These are phyloP conservation scores for Catunica adiposa DNA, from an alignment of 2,329 filamentous ascomycete genomes.

Conservation along the genomic window DNA sequence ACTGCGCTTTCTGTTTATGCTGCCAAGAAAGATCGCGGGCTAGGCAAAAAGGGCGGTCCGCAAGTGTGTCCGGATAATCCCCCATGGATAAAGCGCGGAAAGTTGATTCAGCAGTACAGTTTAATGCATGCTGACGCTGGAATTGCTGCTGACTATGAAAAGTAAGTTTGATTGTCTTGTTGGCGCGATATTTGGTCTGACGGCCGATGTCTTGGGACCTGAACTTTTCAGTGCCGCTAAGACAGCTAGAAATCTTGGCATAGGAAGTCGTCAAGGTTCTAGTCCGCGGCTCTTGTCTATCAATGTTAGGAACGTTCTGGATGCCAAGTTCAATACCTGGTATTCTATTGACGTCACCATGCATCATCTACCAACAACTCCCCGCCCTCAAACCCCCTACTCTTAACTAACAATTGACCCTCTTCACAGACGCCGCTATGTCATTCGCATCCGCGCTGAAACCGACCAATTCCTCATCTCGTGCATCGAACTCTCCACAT, in stretches of 20 bases:
- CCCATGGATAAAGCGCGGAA: slow-evolving; percentile 35
- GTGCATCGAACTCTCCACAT: slow-evolving; percentile 45
- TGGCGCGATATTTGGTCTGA: background rate
- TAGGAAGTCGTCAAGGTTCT: no score
- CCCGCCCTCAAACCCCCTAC: background rate
- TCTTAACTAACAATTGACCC: background rate
- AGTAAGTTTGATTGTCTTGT: slow-evolving; percentile 34
- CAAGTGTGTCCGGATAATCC: slow-evolving; percentile 34
- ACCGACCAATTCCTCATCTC: slow-evolving; percentile 58
- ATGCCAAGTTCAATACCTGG: background rate
- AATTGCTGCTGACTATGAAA: slow-evolving; percentile 55
- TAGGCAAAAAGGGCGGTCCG: slow-evolving; percentile 33
- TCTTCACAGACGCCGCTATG: slow-evolving; percentile 36
- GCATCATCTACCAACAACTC: background rate
- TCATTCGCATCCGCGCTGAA: slow-evolving; percentile 56
- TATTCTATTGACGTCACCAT: background rate
- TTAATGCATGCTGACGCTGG: slow-evolving; percentile 61
- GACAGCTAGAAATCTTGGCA: slow-evolving; percentile 1
- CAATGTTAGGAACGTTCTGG: no score
- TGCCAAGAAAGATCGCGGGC: slow-evolving; percentile 40
- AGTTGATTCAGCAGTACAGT: slow-evolving; percentile 50
- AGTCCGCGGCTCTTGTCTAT: no score
- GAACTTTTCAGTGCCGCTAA: background rate
- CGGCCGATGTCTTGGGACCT: background rate
- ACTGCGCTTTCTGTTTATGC: slow-evolving; percentile 51